phyloP scores from a whole-genome alignment of 1,284 basidiomycete species.

The Moesziomyces globuligerus region DNA sequence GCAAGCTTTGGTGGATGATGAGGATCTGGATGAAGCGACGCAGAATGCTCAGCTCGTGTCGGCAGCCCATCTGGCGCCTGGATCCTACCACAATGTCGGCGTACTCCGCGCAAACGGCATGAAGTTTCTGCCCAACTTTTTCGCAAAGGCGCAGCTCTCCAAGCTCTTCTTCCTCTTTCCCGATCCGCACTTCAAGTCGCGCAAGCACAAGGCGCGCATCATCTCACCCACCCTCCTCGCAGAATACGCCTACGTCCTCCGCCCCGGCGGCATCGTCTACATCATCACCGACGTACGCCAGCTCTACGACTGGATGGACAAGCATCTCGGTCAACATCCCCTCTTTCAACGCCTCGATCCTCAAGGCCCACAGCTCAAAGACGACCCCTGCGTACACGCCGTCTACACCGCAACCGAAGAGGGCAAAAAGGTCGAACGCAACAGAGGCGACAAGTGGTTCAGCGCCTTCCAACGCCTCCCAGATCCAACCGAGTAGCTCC shows the following conservation, averaged over 20 bases:
- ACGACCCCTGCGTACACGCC: constrained; percentile 70
- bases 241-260: constrained; percentile 90
- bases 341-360: constrained; percentile 84
- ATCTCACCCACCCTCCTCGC: constrained; percentile 92
- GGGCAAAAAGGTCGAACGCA: constrained; percentile 94
- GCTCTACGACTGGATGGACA: constrained; percentile 93
- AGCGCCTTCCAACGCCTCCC: constrained; percentile 76
- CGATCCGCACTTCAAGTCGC: constrained; percentile 97
- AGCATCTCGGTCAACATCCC: constrained; percentile 85
- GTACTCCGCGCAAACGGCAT: constrained; percentile 96
- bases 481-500: constrained; percentile 33
- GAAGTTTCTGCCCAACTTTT: constrained; percentile 99
- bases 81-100: constrained; percentile 85
- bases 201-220: constrained; percentile 96
- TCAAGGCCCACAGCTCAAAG: constrained; percentile 70
- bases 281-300: constrained; percentile 97
- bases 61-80: constrained; percentile 67
- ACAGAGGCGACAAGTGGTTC: constrained; percentile 87
- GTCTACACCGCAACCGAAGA: constrained; percentile 76
- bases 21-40: constrained; percentile 52
- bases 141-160: constrained; percentile 79
- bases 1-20: constrained; percentile 48
- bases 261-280: constrained; percentile 91
- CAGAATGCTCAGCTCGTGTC: constrained; percentile 31
- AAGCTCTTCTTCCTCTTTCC: constrained; percentile 98